Percentiles rank a stretch among this genome's conserved stretches.
Evolutionary conservation across 2,329 filamentous ascomycete species (phyloP).

Genomic region (Trichoderma atroviride): DNA sequence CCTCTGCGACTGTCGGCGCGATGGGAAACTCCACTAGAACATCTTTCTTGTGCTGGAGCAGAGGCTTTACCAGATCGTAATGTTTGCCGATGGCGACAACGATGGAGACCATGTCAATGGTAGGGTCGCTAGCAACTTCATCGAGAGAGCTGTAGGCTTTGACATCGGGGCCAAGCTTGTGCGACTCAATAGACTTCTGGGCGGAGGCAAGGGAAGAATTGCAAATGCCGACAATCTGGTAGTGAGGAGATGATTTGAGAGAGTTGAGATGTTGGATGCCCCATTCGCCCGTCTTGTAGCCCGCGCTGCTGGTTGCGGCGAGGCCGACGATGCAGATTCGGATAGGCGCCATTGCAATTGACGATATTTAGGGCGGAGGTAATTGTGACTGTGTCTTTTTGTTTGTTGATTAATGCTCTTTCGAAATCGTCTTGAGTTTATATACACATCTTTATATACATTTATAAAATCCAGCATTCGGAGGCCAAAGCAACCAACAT

Average conservation of each 20-base stretch:
- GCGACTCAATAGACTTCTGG: slow-evolving; percentile 13
- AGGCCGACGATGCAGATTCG: slow-evolving; percentile 19
- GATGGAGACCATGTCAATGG: not conserved
- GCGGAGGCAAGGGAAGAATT: slow-evolving; percentile 10
- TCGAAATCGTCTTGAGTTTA: not conserved
- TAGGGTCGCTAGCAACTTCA: slow-evolving; percentile 9
- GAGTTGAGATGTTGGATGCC: slow-evolving; percentile 6
- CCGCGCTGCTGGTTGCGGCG: slow-evolving; percentile 1
- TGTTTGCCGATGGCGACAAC: slow-evolving; percentile 17
- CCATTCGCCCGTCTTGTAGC: slow-evolving; percentile 16
- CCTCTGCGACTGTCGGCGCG: slow-evolving; percentile 10
- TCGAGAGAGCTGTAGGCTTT: slow-evolving; percentile 11
- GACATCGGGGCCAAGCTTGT: slow-evolving; percentile 9
- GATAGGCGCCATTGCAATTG: slow-evolving; percentile 8
- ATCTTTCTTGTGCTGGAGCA: slow-evolving; percentile 10
- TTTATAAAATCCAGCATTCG: not conserved
- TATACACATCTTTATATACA: not conserved
- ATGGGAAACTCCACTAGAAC: slow-evolving; percentile 12
- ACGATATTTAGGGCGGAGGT: not conserved
- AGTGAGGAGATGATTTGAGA: slow-evolving; percentile 2
- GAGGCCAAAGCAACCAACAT: not conserved
- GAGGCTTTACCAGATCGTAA: slow-evolving; percentile 9
- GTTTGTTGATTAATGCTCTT: not conserved
- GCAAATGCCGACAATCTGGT: slow-evolving; percentile 1
- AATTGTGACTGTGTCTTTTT: not conserved